Base-by-base conservation (phyloP, 768 basidiomycete genomes). In the Agrocybe chaxingu region DNA sequence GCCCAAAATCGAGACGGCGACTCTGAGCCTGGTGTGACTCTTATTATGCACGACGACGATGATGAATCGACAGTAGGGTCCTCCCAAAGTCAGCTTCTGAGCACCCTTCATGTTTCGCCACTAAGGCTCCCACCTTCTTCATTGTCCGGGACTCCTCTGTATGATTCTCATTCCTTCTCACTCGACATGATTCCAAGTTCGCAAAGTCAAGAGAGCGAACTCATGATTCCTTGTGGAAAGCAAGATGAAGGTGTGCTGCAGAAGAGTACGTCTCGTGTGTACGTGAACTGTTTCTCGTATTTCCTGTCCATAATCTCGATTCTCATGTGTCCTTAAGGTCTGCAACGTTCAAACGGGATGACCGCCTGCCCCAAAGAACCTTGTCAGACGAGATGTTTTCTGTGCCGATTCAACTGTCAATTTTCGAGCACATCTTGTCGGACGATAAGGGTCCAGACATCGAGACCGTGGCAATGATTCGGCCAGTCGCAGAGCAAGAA, bases 191-290 rank as follows among this genome's bases (percentile, higher is more conserved):
- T 78, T n/a, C 73, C 71, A 11, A 78, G 73, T 49, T 78, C 76
- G 31, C 77, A 78, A 52, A 73, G 67, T 50, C 71, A 75, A 43
- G 76, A 79, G 52, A 53, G 54, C n/a, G 72, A 75, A 45, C 54
- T 74, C 19, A 56, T 37, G 18, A 53, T 63, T 5, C 58, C 56
- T 8, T 30, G 13, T 18, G 44, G 48, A 34, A 31, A 24, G 34
- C 19, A 30, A 24, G 42, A 42, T 16, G 34, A n/a, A 30, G 37
- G 12, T 4, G 11, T 12, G n/a, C 19, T 24, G n/a, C 29, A 13
- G 34, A 40, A 50, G n/a, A 38, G 16, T 8, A 24, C 8, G 18
- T 7, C 41, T 7, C 12, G 19, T 36, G 35, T 39, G 34, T 45
- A 31, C 16, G 46, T 48, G 47, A 31, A 9, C 40, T 24, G 13